phyloP scores from a whole-genome alignment of 345 rosid species.

The Syzygium oleosum region DNA sequence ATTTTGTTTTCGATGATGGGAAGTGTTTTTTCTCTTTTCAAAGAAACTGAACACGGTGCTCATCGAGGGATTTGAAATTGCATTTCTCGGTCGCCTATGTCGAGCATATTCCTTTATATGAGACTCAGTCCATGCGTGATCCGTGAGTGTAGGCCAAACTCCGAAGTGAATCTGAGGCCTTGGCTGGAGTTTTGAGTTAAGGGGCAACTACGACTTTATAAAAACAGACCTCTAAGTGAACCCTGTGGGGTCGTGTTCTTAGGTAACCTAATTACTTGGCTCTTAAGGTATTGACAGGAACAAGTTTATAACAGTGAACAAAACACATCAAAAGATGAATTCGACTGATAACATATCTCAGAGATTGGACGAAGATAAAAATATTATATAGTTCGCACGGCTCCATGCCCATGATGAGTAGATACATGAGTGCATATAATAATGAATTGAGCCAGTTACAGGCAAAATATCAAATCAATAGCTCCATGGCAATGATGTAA shows the following conservation, averaged over 20 bases:
- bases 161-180: neutral
- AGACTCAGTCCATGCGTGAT: neutral
- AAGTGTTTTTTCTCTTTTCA: neutral
- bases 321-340: neutral
- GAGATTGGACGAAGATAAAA: neutral
- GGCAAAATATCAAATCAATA: neutral
- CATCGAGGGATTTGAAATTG: neutral
- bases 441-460: neutral
- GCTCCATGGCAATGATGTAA: neutral
- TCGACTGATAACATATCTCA: neutral
- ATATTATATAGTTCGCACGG: neutral
- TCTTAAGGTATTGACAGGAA: neutral
- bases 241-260: too few relatives aligned
- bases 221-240: neutral
- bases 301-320: neutral
- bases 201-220: neutral
- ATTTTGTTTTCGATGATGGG: neutral
- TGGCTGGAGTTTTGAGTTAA: neutral
- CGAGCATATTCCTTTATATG: neutral
- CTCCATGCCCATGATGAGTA: neutral
- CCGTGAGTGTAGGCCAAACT: neutral
- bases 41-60: neutral
- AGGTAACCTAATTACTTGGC: neutral
- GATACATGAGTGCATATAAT: neutral
- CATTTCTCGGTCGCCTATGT: neutral